These are phyloP conservation scores for Crotalaria pallida DNA, from an alignment of 306 rosid species.

Conservation along the genomic window DNA sequence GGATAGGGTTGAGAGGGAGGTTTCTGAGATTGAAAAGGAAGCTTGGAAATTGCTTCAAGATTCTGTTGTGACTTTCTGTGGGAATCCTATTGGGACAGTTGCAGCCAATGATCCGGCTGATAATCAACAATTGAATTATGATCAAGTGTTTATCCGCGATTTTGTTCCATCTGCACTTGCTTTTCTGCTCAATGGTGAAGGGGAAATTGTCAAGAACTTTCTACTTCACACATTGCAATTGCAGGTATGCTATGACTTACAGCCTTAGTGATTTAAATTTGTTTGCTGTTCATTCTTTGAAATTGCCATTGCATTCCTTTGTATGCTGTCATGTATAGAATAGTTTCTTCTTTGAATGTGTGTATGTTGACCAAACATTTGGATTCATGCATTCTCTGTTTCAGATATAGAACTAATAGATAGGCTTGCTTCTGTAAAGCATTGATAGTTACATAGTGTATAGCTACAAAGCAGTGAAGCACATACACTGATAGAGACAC, in stretches of 20 bases:
- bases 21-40: conserved; percentile 57
- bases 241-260: conserved; percentile 51
- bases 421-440: background rate
- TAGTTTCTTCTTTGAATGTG: background rate
- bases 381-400: background rate
- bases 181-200: conserved; percentile 80
- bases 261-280: background rate
- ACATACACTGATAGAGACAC: too few species aligned
- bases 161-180: conserved; percentile 86
- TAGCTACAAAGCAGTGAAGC: too few species aligned
- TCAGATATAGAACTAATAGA: background rate
- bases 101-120: conserved; percentile 79
- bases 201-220: conserved; percentile 83
- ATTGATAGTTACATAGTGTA: background rate
- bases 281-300: background rate
- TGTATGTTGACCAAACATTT: background rate
- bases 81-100: conserved; percentile 78
- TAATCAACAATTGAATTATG: conserved; percentile 69
- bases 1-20: conserved; percentile 45
- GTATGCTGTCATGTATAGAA: background rate
- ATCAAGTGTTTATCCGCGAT: conserved; percentile 88
- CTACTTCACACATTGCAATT: conserved; percentile 80
- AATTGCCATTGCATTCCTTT: background rate
- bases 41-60: conserved; percentile 73
- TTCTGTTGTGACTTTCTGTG: conserved; percentile 66